These are phyloP conservation scores for Exophiala oligosperma DNA, from an alignment of 2,329 filamentous ascomycete genomes.

Conservation along the genomic window DNA sequence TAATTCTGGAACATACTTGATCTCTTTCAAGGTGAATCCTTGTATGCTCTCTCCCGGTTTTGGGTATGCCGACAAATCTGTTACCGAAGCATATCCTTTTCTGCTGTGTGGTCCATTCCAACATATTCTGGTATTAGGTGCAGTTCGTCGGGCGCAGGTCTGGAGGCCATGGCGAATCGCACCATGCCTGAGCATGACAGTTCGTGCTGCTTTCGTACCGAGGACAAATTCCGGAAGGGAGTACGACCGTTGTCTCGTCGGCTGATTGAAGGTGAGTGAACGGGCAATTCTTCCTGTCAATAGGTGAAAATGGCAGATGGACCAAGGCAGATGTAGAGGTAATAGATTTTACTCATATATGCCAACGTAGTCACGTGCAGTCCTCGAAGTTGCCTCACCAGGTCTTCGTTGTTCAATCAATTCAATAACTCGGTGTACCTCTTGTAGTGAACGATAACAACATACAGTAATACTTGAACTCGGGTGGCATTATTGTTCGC, in stretches of 20 bases:
- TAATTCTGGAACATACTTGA: conserved; percentile 91
- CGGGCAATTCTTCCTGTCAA: too few relatives aligned
- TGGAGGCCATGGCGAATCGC: conserved; percentile 21
- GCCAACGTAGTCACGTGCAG: too few relatives aligned
- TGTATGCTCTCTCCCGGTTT: conserved; percentile 82
- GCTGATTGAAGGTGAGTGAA: too few relatives aligned
- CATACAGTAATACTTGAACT: too few relatives aligned
- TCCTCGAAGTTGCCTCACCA: too few relatives aligned
- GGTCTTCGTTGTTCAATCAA: too few relatives aligned
- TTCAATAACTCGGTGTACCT: too few relatives aligned
- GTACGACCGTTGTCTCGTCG: neutral
- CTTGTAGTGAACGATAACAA: too few relatives aligned
- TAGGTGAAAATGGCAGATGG: too few relatives aligned
- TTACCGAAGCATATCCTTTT: conserved; percentile 62
- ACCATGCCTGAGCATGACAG: conserved; percentile 30
- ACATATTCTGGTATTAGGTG: neutral
- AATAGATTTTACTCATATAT: too few relatives aligned
- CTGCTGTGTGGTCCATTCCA: neutral
- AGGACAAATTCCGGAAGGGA: neutral
- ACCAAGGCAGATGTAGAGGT: too few relatives aligned
- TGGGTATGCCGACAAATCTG: conserved; percentile 73
- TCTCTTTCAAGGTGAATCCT: conserved; percentile 85
- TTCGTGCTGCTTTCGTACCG: neutral
- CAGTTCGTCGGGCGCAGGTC: conserved; percentile 5
- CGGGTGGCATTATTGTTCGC: too few relatives aligned